Base-by-base conservation (phyloP, 768 basidiomycete genomes). In the Fibroporia radiculosa region DNA sequence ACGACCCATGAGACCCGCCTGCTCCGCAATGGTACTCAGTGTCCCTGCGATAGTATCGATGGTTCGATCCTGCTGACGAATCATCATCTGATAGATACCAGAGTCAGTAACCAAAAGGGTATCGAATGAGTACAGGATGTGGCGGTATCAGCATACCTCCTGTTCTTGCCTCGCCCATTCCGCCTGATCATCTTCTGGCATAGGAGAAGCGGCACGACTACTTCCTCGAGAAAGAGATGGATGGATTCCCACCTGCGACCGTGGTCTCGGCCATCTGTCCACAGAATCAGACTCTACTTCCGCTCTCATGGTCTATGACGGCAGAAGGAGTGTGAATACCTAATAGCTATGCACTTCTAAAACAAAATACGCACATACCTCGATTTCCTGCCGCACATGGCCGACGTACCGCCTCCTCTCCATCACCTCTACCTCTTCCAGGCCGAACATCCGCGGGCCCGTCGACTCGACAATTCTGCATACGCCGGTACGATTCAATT, bases 1-100 rank as follows among this genome's bases (percentile, higher is more conserved):
- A 46, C 79, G 80, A 0, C 95, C 95, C 80, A 99, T 99, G 25
- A 97, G 68, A 10, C 84, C 86, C 0, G 96, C 96, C 65, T 98
- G 96, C 51, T 88, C 82, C 0, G 84, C 82, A 6, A 99, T 68
- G 0, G 85, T 93, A 45, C 61, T 79, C 42, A 99, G 63, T 1
- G 93, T 93, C 0, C 92, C 91, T 0, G 84, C 77, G 58, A 99
- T 93, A 0, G 84, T 77, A 44, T 84, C 81, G 55, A 99, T 84
- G 0, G 93, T 85, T 23, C 79, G 73, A 58, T 99, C 96, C 69
- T 99, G 96, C 56, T 88, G 77, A 38, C 74, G 75, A 20, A 97
- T 78, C 65, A 97, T 80, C 60, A 93, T 73, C 89, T 93, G 36
- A 8, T 6, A 28, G 14, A 12, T 10, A 5, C 24, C 20, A 32